Conservation (phyloP, 2,329 filamentous ascomycete genomes). For the Fusarium miscanthi region DNA sequence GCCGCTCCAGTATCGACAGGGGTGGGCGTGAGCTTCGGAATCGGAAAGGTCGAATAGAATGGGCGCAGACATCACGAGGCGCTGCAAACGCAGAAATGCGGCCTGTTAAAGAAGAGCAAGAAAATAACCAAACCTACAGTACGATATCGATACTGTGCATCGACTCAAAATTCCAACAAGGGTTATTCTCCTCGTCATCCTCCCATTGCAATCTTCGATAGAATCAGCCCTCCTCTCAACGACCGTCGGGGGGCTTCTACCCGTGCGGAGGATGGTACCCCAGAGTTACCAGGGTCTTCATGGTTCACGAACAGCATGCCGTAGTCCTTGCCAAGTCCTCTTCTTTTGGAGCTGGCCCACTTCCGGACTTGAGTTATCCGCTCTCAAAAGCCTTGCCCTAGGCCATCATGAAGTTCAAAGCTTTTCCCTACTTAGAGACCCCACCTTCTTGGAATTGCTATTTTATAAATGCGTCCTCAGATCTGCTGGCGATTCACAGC, state of each 20-base stretch:
- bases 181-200: slow-evolving; percentile 8
- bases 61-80: slow-evolving; percentile 41
- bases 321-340: slow-evolving; percentile 27
- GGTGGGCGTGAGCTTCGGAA: slow-evolving; percentile 22
- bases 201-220: background rate
- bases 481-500: background rate
- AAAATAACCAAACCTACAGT: background rate
- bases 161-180: background rate
- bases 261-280: slow-evolving; percentile 36
- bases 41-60: slow-evolving; percentile 22
- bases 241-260: background rate
- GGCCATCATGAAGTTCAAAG: slow-evolving; percentile 31
- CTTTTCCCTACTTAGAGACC: background rate
- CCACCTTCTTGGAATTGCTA: slow-evolving; percentile 20
- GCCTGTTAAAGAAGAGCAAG: slow-evolving; percentile 23
- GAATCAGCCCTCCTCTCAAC: background rate
- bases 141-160: background rate
- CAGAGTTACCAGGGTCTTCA: slow-evolving; percentile 28
- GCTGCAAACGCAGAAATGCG: slow-evolving; percentile 39
- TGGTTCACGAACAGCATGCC: slow-evolving; percentile 30
- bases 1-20: slow-evolving; percentile 11
- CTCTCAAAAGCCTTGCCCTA: slow-evolving; percentile 12
- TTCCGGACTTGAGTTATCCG: slow-evolving; percentile 19
- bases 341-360: slow-evolving; percentile 12
- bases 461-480: background rate